Conservation (phyloP, 2,329 filamentous ascomycete genomes). For the Paraconiothyrium sp. region DNA sequence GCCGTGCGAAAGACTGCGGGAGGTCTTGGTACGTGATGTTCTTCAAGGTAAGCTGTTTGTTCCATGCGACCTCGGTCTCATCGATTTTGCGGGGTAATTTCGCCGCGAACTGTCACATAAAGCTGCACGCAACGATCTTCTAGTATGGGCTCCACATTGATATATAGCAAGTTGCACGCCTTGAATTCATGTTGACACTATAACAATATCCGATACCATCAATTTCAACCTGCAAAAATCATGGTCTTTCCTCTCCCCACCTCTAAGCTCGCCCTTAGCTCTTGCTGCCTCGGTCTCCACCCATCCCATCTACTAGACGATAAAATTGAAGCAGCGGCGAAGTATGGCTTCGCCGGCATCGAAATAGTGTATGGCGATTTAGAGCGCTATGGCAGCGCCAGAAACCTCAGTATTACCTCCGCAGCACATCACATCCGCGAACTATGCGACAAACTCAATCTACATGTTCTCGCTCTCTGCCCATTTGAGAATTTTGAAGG, state of each 20-base stretch:
- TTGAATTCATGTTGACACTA: too few species aligned
- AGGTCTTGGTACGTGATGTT: not conserved
- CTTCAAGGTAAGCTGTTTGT: not conserved
- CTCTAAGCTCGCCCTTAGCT: slow-evolving; percentile 19
- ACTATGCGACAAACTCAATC: slow-evolving; percentile 7
- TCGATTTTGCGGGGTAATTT: not conserved
- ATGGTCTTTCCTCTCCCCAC: not conserved
- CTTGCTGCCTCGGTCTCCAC: slow-evolving; percentile 19
- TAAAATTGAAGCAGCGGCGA: slow-evolving; percentile 14
- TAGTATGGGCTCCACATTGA: too few species aligned
- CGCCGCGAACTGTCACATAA: not conserved
- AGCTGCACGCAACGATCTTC: not conserved
- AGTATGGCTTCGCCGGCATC: slow-evolving; percentile 16
- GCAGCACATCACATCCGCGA: slow-evolving; percentile 14
- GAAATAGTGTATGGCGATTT: slow-evolving; percentile 18
- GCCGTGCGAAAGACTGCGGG: too few species aligned
- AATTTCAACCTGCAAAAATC: too few species aligned
- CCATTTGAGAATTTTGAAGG: slow-evolving; percentile 31
- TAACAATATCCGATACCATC: too few species aligned
- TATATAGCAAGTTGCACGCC: too few species aligned
- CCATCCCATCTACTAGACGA: slow-evolving; percentile 15
- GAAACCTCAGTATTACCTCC: not conserved
- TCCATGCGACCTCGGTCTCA: not conserved
- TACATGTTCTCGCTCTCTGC: slow-evolving; percentile 22
- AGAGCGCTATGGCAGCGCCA: slow-evolving; percentile 12